Percentiles rank a stretch among this genome's conserved stretches.
Conservation (phyloP, 345 rosid genomes). For the Camelina neglecta region DNA sequence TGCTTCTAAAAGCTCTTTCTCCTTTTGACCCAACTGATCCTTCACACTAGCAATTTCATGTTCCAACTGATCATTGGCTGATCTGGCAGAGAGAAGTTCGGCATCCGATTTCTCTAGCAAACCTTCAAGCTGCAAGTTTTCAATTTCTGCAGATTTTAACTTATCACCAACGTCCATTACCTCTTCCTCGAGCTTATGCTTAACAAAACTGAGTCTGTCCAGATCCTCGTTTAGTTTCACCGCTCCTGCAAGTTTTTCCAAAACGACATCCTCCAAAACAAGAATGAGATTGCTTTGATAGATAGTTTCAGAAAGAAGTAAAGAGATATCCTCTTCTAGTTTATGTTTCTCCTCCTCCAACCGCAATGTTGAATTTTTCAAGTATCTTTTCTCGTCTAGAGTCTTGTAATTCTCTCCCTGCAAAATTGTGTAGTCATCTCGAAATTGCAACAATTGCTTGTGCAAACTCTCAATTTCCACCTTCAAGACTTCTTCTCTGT, state of each 20-base stretch:
- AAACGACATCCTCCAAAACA: slow-evolving; percentile 55
- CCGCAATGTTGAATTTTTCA: slow-evolving; percentile 50
- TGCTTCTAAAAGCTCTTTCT: slow-evolving; percentile 53
- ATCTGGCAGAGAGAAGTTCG: slow-evolving; percentile 52
- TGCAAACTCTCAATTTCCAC: slow-evolving; percentile 58
- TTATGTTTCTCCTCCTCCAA: slow-evolving; percentile 54
- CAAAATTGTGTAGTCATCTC: slow-evolving; percentile 50
- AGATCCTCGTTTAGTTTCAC: slow-evolving; percentile 49
- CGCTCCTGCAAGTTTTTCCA: slow-evolving; percentile 55
- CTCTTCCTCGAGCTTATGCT: slow-evolving; percentile 62
- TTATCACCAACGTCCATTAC: slow-evolving; percentile 47
- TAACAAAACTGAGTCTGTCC: slow-evolving; percentile 52
- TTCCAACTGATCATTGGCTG: slow-evolving; percentile 53
- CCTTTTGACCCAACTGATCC: slow-evolving; percentile 52
- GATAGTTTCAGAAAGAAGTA: slow-evolving; percentile 53
- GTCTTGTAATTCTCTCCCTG: slow-evolving; percentile 58
- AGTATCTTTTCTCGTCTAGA: slow-evolving; percentile 54
- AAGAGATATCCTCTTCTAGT: slow-evolving; percentile 67
- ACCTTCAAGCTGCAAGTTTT: slow-evolving; percentile 50
- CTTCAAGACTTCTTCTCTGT: slow-evolving; percentile 62
- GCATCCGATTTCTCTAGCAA: slow-evolving; percentile 47
- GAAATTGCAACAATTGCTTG: slow-evolving; percentile 53
- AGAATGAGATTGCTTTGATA: slow-evolving; percentile 63
- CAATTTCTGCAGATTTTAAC: slow-evolving; percentile 48
- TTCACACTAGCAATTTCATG: slow-evolving; percentile 53